Conservation (phyloP, 2,329 filamentous ascomycete species). For the Exophiala calicioides region DNA sequence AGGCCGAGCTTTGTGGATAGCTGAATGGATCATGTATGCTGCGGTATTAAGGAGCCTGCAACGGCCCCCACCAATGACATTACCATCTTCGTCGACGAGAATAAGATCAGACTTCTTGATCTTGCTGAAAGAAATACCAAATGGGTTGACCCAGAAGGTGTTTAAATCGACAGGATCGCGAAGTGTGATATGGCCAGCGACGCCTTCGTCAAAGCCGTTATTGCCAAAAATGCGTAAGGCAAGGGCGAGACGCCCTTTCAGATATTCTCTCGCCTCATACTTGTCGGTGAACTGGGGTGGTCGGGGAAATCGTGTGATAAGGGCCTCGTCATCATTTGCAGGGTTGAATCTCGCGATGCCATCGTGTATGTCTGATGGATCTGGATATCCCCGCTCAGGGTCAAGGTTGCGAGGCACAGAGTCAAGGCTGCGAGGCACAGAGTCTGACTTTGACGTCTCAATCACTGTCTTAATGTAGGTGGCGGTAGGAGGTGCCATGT, state of each 20-base stretch:
- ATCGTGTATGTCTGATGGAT: too few species aligned
- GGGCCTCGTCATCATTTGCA: too few species aligned
- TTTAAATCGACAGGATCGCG: conserved; percentile 55
- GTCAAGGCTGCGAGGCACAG: too few species aligned
- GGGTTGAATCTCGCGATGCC: too few species aligned
- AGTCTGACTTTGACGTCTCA: too few species aligned
- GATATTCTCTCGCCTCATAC: conserved; percentile 40
- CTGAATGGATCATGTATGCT: conserved; percentile 63
- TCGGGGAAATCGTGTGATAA: too few species aligned
- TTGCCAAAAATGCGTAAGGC: conserved; percentile 62
- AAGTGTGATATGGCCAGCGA: conserved; percentile 61
- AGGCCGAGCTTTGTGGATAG: conserved; percentile 60
- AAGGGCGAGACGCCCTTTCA: conserved; percentile 51
- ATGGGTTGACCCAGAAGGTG: conserved; percentile 51
- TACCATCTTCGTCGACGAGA: conserved; percentile 43
- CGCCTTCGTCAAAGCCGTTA: conserved; percentile 61
- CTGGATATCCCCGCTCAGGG: too few species aligned
- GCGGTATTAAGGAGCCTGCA: conserved; percentile 44
- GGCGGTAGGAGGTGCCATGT: too few species aligned
- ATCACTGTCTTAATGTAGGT: too few species aligned
- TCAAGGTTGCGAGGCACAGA: too few species aligned
- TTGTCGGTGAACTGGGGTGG: conserved; percentile 36
- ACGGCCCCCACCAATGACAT: conserved; percentile 43
- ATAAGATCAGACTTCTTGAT: conserved; percentile 47
- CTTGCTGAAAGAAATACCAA: conserved; percentile 24